Percentiles rank a stretch among this genome's conserved stretches.
Evolutionary conservation across 306 rosid species (phyloP).

Genomic region (Castanopsis chinensis): DNA sequence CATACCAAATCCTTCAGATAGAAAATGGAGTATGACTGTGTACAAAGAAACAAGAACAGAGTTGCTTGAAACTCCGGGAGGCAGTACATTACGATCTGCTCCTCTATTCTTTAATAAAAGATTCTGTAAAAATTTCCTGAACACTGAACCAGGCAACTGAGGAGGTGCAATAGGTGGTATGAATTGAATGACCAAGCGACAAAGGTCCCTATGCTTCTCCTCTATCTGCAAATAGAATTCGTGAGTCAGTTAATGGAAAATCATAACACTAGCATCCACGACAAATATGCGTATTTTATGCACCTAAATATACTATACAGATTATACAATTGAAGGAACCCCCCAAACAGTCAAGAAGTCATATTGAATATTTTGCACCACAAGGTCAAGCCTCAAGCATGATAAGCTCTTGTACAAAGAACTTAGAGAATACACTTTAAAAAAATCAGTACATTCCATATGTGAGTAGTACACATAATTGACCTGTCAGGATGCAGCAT

Average conservation of each 20-base stretch:
- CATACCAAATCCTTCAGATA: constrained; percentile 91
- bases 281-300: background rate
- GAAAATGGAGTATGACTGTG: constrained; percentile 84
- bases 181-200: constrained; percentile 86
- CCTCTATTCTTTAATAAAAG: constrained; percentile 85
- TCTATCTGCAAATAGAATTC: constrained; percentile 60
- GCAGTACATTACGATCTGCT: constrained; percentile 73
- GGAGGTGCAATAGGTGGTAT: constrained; percentile 81
- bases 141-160: constrained; percentile 90
- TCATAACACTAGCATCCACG: constrained; percentile 9
- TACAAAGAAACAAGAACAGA: constrained; percentile 86
- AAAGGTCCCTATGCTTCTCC: constrained; percentile 96
- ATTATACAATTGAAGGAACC: background rate
- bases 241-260: constrained; percentile 3
- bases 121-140: constrained; percentile 76
- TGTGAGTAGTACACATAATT: background rate
- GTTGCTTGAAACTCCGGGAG: constrained; percentile 86
- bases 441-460: too few relatives aligned
- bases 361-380: background rate
- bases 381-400: background rate
- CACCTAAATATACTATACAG: constrained; percentile 6
- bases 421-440: background rate
- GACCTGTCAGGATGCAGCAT: too few relatives aligned
- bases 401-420: background rate
- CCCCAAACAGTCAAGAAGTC: background rate